Evolutionary conservation across 1,284 basidiomycete species (phyloP).

Genomic region (Sanghuangporus baumii): DNA sequence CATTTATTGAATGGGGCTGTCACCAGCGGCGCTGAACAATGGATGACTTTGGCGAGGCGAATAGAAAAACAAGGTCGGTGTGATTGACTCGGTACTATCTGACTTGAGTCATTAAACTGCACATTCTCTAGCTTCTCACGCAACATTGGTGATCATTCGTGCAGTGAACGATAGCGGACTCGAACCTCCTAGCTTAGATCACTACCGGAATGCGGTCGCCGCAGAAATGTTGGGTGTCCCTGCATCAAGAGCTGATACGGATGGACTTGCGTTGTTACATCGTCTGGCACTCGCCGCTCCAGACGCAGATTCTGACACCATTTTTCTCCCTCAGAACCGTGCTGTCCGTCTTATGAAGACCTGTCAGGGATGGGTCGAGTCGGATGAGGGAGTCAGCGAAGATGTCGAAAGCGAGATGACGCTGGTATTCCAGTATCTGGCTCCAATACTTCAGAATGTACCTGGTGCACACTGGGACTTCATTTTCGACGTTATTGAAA

Average conservation of each 20-base stretch:
- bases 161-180: constrained; percentile 58
- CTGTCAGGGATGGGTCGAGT: constrained; percentile 79
- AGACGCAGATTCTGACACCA: constrained; percentile 67
- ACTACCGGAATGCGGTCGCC: constrained; percentile 88
- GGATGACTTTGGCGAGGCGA: constrained; percentile 65
- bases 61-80: constrained; percentile 54
- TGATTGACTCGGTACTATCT: background rate
- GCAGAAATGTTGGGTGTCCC: constrained; percentile 71
- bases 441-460: constrained; percentile 86
- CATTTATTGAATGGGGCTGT: constrained; percentile 57
- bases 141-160: constrained; percentile 58
- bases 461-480: constrained; percentile 89
- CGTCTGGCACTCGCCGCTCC: constrained; percentile 78
- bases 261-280: constrained; percentile 67
- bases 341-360: constrained; percentile 88
- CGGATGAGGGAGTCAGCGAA: constrained; percentile 69
- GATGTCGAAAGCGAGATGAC: constrained; percentile 77
- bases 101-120: background rate
- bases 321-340: constrained; percentile 85
- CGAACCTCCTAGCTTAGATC: constrained; percentile 70
- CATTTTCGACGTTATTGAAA: constrained; percentile 87
- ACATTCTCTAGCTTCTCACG: constrained; percentile 52
- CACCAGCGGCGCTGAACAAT: constrained; percentile 64
- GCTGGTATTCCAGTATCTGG: constrained; percentile 69
- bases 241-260: constrained; percentile 54